Base-by-base conservation (phyloP, 164 flowering plant genomes). In the Santalum album region DNA sequence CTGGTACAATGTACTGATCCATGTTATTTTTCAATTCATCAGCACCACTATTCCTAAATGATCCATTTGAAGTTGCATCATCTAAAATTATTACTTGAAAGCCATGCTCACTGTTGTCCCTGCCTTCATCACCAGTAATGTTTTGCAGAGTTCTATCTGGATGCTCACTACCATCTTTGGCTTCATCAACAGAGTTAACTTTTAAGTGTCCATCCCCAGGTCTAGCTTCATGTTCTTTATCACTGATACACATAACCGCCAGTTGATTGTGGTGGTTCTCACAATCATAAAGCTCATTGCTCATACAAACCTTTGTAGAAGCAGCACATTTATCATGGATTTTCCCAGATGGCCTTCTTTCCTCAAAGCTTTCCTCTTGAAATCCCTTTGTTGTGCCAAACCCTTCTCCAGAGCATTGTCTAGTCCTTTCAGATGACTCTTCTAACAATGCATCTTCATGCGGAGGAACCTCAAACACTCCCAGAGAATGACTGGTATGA, bases 1-100 rank as follows among this genome's bases (percentile, higher is more conserved):
- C 73, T 16, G 42, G 65, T n/a, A 56, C 69, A 43, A 12, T 7
- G 57, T 16, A 7, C 53, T 38, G 42, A 27, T 53, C 43, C 12
- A 22, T 25, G 23, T 25, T 38, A 29, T 22, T 66, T 25, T 65
- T 51, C 20, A 48, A 26, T 48, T 59, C 62, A 49, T 19, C 55
- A 43, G 44, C 35, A 61, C 10, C 17, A 18, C 5, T 32, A 25
- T 55, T 42, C 42, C 16, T 16, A 38, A 12, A 38, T 15, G 45
- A 15, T 27, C 55, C 62, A 48, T 43, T 32, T 0, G 19, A 17
- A 22, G 50, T 25, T 32, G 32, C 26, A 56, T 36, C 23, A 50
- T n/a, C 34, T n/a, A 29, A 42, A 25, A 19, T 6, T 12, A 40
- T 49, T 19, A 25, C n/a, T 29, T 20, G 18, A 55, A 38, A 10